Evolutionary conservation across 2,329 filamentous ascomycete species (phyloP).

Genomic region (Xylaria sp.): DNA sequence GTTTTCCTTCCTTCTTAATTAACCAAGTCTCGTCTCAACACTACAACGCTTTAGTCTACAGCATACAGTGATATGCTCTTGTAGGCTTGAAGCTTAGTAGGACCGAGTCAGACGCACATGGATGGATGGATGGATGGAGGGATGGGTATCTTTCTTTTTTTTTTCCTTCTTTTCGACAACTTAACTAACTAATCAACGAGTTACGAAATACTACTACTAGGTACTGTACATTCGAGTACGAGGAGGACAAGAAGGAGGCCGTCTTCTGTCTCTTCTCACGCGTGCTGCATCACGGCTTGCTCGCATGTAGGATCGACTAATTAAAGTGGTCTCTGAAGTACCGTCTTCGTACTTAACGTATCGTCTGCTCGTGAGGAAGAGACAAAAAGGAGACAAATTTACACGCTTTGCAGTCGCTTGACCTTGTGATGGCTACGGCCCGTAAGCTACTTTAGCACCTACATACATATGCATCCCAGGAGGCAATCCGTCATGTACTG

Average conservation of each 20-base stretch:
- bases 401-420: background rate
- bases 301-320: background rate
- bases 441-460: slow-evolving; percentile 16
- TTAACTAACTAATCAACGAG: background rate
- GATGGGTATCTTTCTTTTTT: background rate
- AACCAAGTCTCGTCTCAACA: too few species aligned
- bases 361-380: background rate
- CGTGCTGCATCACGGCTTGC: background rate
- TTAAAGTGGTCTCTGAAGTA: background rate
- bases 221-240: background rate
- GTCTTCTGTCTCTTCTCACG: background rate
- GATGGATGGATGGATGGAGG: too few species aligned
- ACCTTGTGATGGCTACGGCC: background rate
- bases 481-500: background rate
- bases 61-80: too few species aligned
- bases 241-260: background rate
- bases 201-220: too few species aligned
- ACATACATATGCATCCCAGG: slow-evolving; percentile 11
- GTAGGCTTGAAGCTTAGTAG: too few species aligned
- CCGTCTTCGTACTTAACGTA: background rate
- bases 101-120: too few species aligned
- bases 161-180: background rate
- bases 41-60: too few species aligned
- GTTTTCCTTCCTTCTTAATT: too few species aligned
- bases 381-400: background rate